A percentile compares a stretch with the other conserved stretches of the same genome.
These are phyloP conservation scores for Neospermospora avenae DNA, from an alignment of 2,329 filamentous ascomycete species.

Conservation along the genomic window DNA sequence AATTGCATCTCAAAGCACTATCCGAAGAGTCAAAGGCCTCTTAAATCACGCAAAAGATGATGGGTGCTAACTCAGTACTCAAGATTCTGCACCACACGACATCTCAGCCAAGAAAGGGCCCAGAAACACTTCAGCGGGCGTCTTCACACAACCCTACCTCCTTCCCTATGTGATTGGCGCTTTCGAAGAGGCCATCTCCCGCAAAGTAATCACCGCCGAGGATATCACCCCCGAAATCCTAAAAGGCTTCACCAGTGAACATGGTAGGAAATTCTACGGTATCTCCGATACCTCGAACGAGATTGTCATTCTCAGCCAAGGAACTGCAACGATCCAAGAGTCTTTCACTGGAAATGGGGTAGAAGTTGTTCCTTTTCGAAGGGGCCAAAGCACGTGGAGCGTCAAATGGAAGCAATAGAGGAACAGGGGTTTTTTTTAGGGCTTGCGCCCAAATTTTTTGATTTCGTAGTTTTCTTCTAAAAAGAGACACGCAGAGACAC, in stretches of 20 bases:
- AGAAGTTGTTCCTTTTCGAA: conserved; percentile 33
- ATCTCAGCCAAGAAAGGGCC: conserved; percentile 58
- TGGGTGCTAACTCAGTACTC: background rate
- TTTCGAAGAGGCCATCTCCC: conserved; percentile 58
- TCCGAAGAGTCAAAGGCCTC: too few species aligned
- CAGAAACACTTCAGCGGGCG: conserved; percentile 60
- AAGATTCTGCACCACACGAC: conserved; percentile 61
- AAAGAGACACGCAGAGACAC: too few species aligned
- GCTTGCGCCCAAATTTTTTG: background rate
- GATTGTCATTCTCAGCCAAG: conserved; percentile 29
- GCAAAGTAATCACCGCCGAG: conserved; percentile 47
- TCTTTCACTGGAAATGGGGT: conserved; percentile 57
- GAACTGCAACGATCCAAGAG: conserved; percentile 31
- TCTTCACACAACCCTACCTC: conserved; percentile 75
- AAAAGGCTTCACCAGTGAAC: conserved; percentile 51
- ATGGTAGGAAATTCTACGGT: conserved; percentile 53
- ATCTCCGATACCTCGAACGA: conserved; percentile 20
- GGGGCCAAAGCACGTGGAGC: conserved; percentile 25
- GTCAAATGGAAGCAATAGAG: conserved; percentile 45
- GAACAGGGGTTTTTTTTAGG: background rate
- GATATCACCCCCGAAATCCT: conserved; percentile 55
- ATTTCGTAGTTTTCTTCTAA: background rate
- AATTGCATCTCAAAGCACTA: background rate
- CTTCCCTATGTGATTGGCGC: conserved; percentile 62
- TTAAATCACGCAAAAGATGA: background rate